Percentiles rank a stretch among this genome's conserved stretches.
These are phyloP conservation scores for Yarrowia keelungensis DNA, from an alignment of 805 yeast species.

Conservation along the genomic window DNA sequence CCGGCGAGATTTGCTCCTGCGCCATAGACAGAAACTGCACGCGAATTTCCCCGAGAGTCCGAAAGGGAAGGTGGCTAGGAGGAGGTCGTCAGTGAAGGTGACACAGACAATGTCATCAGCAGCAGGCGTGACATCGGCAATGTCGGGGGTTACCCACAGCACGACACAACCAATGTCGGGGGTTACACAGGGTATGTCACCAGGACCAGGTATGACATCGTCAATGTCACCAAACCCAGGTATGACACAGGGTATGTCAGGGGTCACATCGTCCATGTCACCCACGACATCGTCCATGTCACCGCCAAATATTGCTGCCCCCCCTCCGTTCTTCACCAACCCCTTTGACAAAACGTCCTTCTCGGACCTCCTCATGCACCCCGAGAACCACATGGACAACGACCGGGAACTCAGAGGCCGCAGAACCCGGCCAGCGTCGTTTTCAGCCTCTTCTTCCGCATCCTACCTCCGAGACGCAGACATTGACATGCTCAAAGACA, in stretches of 20 bases:
- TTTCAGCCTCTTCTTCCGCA: constrained; percentile 66
- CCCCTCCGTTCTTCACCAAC: not conserved
- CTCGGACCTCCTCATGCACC: constrained; percentile 23
- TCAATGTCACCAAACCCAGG: too few species aligned
- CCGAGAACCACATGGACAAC: constrained; percentile 36
- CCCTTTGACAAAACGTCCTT: constrained; percentile 19
- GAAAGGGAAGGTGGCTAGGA: constrained; percentile 11
- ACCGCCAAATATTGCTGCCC: not conserved
- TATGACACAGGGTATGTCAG: too few species aligned
- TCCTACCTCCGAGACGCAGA: constrained; percentile 65
- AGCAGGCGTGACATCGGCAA: too few species aligned
- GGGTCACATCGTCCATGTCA: too few species aligned
- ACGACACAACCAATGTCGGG: too few species aligned
- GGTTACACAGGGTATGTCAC: not conserved
- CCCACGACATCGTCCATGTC: not conserved
- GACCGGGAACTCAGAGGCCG: constrained; percentile 25
- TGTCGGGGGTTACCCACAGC: too few species aligned
- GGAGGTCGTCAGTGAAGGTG: constrained; percentile 5
- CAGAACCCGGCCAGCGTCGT: constrained; percentile 53
- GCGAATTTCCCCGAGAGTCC: constrained; percentile 49
- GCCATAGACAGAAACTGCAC: constrained; percentile 95
- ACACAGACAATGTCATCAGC: not conserved
- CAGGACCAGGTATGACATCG: not conserved
- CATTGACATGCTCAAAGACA: constrained; percentile 42
- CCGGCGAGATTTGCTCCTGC: constrained; percentile 69